Evolutionary conservation across 768 basidiomycete species (phyloP).

Genomic region (Fomitopsis serialis): DNA sequence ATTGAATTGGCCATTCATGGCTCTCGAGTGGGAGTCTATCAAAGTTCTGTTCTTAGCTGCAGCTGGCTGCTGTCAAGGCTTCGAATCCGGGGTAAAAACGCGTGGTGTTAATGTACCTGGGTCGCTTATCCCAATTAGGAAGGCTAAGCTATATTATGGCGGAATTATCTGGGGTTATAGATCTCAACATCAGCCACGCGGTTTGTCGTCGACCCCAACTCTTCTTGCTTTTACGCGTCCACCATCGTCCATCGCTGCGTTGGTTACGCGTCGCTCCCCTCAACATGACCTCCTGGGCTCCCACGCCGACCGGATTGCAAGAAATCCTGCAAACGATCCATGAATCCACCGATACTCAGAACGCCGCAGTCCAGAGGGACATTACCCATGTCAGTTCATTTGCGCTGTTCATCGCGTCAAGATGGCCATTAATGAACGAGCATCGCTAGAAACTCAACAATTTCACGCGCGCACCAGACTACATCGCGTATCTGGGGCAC

Average conservation of each 20-base stretch:
- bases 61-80: neutral
- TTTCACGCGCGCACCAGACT: constrained; percentile 87
- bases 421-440: constrained; percentile 11
- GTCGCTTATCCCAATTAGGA: neutral
- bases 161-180: neutral
- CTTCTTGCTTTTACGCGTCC: constrained; percentile 1
- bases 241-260: neutral
- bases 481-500: constrained; percentile 92
- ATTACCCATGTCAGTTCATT: constrained; percentile 67
- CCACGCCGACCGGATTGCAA: constrained; percentile 79
- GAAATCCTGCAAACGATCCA: constrained; percentile 91
- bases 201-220: constrained; percentile 1
- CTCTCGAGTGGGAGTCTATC: too few species aligned
- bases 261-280: constrained; percentile 9
- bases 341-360: constrained; percentile 80
- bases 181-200: neutral
- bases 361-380: constrained; percentile 60
- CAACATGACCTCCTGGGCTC: constrained; percentile 66
- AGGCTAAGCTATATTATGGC: neutral
- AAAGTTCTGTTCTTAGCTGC: neutral
- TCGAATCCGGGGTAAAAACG: neutral
- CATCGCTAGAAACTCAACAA: constrained; percentile 71
- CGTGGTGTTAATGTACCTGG: neutral
- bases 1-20: too few species aligned
- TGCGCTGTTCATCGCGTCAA: constrained; percentile 11